Evolutionary conservation across 495 filamentous ascomycete genomes (phyloP), one percentile per base, ranked within the genome.

Genomic region (Cercophora scortea): DNA sequence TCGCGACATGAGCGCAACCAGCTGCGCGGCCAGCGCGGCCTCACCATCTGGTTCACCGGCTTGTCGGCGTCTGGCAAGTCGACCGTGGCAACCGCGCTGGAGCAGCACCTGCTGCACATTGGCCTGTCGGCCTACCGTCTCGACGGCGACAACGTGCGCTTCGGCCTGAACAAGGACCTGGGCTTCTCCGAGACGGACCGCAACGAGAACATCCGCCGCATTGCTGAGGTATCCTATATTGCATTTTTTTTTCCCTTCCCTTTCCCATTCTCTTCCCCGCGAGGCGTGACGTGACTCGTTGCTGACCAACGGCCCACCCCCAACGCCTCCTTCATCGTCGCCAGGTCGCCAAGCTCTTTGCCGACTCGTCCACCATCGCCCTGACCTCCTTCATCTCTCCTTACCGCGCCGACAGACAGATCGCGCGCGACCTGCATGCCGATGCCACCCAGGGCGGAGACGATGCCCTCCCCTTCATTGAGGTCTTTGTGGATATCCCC

Each of bases 141-240:
- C 15, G 93, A 98, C 70, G 93, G 93, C 61, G 93, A 98, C 79
- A 98, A 98, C 76, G 84, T 98, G 62, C 92, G 93, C 52, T 96
- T 96, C 77, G 94, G 93, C 2, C 76, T 98, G 59, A 98, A 98
- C 79, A 90, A 90, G 69, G 92, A 98, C 75, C 80, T 97, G 34
- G 92, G 91, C 4, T 97, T 97, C 77, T 87, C 82, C 58, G 90
- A 95, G 62, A 79, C 81, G 60, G 93, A 97, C 75, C 82, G 93
- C 53, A 90, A 89, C 66, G 94, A 97, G 81, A 98, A 98, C 73
- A 98, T 98, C 68, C 80, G 93, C 45, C 81, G 93, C 51, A 95
- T 98, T 59, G 88, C 88, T 13, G 94, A 98, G 77, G 25, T 25
- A 25, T 25, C 25, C 25, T 25, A 25, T 25, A 2, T 25, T 25